Base-by-base conservation (phyloP, 495 filamentous ascomycete species). In the Tirmania nivea region DNA sequence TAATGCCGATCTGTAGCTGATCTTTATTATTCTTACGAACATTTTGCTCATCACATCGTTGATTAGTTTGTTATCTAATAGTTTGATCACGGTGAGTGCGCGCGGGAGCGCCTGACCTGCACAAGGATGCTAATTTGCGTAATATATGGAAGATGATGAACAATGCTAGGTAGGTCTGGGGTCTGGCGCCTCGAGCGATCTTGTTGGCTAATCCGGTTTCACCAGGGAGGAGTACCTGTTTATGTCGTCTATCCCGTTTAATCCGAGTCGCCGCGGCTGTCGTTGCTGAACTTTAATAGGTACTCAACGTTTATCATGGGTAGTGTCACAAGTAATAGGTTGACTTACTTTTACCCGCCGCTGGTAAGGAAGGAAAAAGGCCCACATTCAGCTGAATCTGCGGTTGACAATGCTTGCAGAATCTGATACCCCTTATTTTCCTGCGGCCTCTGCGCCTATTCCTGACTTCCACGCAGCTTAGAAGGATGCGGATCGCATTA, bases 1-100 rank as follows among this genome's bases (percentile, higher is more conserved):
- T 20, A 19, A 34, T 50, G 12, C 17, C 49, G 12, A 14, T 50
- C 20, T 20, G 14, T 31, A 62, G 76, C 63, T 83, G 36, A 73
- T 86, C 59, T 94, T 94, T 62, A 76, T 94, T 34, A 82, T 75
- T 35, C 73, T 95, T 65, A 92, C 84, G 56, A 92, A 89, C 58
- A 86, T 94, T 53, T 73, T 94, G 12, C 72, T 95, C n/a, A 80
- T 92, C 58, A 90, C 88, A 39, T 89, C 84, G 14, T 71, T 94
- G 54, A 90, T 94, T 53, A 86, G 83, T 72, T 78, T 95, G 67
- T 77, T 95, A 57, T 89, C 83, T 59, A 88, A 92, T 71, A 86
- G 79, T 63, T 78, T 94, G 59, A 83, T 80, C 42, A 84, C 83
- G 64, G 86, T 95, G 64, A 70, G 80, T 70, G 2, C 21, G 50